These are phyloP conservation scores for Acorus gramineus DNA, from an alignment of 106 monocot genomes.

Conservation along the genomic window DNA sequence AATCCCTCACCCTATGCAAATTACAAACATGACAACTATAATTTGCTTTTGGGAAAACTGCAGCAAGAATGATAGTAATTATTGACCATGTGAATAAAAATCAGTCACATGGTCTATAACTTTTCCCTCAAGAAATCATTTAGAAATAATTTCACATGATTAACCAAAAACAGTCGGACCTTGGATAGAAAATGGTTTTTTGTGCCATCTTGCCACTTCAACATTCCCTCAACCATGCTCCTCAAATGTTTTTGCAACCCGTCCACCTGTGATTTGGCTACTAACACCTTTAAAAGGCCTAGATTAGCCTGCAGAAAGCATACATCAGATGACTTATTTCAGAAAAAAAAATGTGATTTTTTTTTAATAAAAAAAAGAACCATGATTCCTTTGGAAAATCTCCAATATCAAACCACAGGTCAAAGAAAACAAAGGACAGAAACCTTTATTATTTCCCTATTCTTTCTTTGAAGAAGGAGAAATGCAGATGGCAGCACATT, in stretches of 20 bases:
- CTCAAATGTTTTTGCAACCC: constrained; percentile 61
- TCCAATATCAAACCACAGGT: not conserved
- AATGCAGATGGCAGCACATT: constrained; percentile 82
- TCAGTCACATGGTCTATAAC: too few relatives aligned
- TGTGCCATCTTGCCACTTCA: constrained; percentile 72
- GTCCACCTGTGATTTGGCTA: constrained; percentile 74
- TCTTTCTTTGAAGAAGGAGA: constrained; percentile 72
- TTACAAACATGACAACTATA: too few relatives aligned
- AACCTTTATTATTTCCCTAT: constrained; percentile 84
- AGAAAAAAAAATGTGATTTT: too few relatives aligned
- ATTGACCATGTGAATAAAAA: too few relatives aligned
- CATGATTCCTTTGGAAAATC: too few relatives aligned
- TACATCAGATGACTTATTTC: too few relatives aligned
- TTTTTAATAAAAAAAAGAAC: too few relatives aligned
- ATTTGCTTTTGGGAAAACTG: not conserved
- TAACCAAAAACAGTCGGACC: constrained; percentile 23
- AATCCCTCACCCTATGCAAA: too few relatives aligned
- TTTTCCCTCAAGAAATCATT: too few relatives aligned
- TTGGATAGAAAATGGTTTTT: constrained; percentile 93
- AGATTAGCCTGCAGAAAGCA: constrained; percentile 60
- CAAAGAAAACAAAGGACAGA: not conserved
- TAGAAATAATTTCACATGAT: not conserved
- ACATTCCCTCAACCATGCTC: constrained; percentile 67
- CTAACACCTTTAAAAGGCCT: constrained; percentile 84
- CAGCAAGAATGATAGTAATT: not conserved